A percentile compares a stretch with the other conserved stretches of the same genome.
Evolutionary conservation across 106 monocot genomes (phyloP).

Genomic region (Chionographis japonica): DNA sequence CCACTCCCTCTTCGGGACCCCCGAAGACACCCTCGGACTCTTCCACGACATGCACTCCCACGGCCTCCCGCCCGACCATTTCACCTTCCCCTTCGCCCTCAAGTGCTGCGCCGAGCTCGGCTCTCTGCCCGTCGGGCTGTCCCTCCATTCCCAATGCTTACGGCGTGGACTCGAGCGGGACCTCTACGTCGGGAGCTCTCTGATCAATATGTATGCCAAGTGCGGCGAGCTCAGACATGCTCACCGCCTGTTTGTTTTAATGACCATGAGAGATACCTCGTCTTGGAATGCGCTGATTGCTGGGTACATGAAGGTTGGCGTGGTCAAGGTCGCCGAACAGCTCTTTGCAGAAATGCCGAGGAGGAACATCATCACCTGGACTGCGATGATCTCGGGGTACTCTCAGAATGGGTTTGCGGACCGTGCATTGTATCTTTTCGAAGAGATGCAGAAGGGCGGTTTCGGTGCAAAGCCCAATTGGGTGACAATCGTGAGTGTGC

Average conservation of each 20-base stretch:
- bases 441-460: conserved; percentile 18
- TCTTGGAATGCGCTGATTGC: conserved; percentile 39
- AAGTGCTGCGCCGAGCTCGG: conserved; percentile 39
- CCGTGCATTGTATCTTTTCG: conserved; percentile 34
- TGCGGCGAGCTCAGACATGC: conserved; percentile 16
- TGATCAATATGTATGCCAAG: conserved; percentile 47
- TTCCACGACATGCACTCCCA: conserved; percentile 20
- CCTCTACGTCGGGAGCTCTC: conserved; percentile 46
- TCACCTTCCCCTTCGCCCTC: conserved; percentile 65
- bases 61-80: conserved; percentile 49
- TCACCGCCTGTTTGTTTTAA: conserved; percentile 23
- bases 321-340: conserved; percentile 9
- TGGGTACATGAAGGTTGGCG: conserved; percentile 38
- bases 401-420: conserved; percentile 43
- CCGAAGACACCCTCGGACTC: conserved; percentile 16
- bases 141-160: conserved; percentile 31
- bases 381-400: conserved; percentile 38
- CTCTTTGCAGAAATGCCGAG: conserved; percentile 30
- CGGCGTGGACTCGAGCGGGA: conserved; percentile 34
- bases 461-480: conserved; percentile 31
- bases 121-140: conserved; percentile 8
- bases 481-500: conserved; percentile 47
- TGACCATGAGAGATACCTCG: conserved; percentile 11
- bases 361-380: conserved; percentile 37
- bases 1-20: conserved; percentile 21